Conservation (phyloP, 257 asterid species). For the Cinchona pubescens region DNA sequence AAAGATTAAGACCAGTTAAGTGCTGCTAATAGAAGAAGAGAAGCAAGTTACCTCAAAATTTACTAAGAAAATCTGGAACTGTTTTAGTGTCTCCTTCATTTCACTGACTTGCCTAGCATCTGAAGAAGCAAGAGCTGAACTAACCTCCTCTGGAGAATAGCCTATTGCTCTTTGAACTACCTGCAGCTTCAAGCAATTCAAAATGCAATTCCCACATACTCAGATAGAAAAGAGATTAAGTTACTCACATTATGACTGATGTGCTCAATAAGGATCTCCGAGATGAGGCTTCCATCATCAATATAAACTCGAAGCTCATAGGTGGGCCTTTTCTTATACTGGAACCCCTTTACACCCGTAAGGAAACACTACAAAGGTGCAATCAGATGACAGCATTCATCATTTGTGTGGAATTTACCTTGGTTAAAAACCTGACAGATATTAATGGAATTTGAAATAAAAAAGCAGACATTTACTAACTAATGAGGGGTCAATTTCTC, state of each 20-base stretch:
- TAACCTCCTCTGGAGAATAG: conserved; percentile 71
- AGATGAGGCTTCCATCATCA: conserved; percentile 97
- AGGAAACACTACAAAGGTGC: conserved; percentile 61
- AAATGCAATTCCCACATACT: background rate
- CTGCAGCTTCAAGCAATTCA: conserved; percentile 37
- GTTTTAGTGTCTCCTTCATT: conserved; percentile 54
- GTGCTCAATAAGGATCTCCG: conserved; percentile 69
- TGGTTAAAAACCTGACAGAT: background rate
- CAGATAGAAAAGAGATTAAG: conserved; percentile 2
- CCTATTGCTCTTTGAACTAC: conserved; percentile 61
- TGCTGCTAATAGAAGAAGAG: conserved; percentile 1
- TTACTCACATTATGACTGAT: conserved; percentile 66
- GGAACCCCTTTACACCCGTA: conserved; percentile 80
- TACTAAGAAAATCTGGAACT: conserved; percentile 59
- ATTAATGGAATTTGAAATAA: background rate
- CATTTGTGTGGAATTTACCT: background rate
- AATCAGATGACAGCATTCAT: conserved; percentile 12
- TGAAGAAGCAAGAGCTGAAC: conserved; percentile 51
- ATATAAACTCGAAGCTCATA: conserved; percentile 73
- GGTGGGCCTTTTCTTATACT: conserved; percentile 46
- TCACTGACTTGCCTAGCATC: conserved; percentile 36
- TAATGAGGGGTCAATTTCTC: background rate
- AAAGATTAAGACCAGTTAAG: conserved; percentile 3
- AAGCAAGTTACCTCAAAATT: conserved; percentile 70
- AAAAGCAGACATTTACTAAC: background rate